Percentiles rank a stretch among this genome's conserved stretches.
These are phyloP conservation scores for Castanopsis chinensis DNA, from an alignment of 306 rosid genomes.

Conservation along the genomic window DNA sequence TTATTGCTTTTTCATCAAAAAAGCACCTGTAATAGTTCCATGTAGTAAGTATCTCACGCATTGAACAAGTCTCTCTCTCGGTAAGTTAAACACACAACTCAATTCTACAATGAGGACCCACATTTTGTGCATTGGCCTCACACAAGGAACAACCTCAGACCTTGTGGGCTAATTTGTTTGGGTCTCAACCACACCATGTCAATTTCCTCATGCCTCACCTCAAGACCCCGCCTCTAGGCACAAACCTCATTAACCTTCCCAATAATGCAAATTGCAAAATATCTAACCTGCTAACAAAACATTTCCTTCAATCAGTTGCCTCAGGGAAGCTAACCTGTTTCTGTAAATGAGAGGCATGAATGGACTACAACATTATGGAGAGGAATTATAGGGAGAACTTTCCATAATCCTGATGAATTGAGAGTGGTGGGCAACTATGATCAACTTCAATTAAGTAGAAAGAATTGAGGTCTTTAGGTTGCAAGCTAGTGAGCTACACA, in stretches of 20 bases:
- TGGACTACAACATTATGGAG: neutral
- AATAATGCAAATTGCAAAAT: neutral
- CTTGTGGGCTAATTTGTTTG: neutral
- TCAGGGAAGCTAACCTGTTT: neutral
- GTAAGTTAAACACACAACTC: neutral
- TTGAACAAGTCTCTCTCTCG: neutral
- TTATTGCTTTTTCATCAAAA: too few species aligned
- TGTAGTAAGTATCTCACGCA: neutral
- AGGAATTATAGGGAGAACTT: neutral
- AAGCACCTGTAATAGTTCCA: too few species aligned
- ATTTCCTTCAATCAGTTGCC: neutral
- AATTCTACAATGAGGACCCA: neutral
- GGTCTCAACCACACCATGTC: neutral
- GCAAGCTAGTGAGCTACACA: neutral
- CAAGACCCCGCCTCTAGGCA: neutral
- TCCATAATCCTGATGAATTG: neutral
- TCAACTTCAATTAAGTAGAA: neutral
- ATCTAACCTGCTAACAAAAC: neutral
- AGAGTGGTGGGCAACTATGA: neutral
- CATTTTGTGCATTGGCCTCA: neutral
- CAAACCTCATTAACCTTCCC: neutral
- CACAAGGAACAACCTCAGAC: neutral
- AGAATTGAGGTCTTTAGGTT: neutral
- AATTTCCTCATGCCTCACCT: neutral
- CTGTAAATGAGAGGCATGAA: neutral